phyloP scores from a whole-genome alignment of 768 basidiomycete genomes.

The Hypholoma fasciculare region DNA sequence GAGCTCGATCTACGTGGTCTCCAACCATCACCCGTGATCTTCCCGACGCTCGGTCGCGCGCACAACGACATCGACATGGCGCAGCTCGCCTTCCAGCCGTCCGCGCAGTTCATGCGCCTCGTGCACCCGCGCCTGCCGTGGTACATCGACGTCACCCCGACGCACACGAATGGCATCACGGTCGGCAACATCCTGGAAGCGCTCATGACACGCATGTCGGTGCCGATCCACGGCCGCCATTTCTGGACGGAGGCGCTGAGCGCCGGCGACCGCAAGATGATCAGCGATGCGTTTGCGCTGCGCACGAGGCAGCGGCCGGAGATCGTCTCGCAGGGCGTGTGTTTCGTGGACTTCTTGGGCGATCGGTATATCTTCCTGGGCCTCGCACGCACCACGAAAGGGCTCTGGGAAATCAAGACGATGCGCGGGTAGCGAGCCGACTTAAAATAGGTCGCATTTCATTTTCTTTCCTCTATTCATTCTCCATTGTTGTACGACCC shows the following conservation, averaged over 20 bases:
- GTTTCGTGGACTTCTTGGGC: slow-evolving; percentile 62
- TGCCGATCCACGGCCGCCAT: slow-evolving; percentile 49
- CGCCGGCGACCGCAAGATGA: slow-evolving; percentile 39
- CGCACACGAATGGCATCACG: slow-evolving; percentile 54
- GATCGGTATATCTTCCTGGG: slow-evolving; percentile 53
- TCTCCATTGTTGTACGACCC: too few species aligned
- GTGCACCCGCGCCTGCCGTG: slow-evolving; percentile 62
- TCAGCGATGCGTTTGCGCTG: slow-evolving; percentile 43
- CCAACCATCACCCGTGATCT: slow-evolving; percentile 34
- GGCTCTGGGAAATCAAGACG: slow-evolving; percentile 69
- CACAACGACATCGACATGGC: slow-evolving; percentile 51
- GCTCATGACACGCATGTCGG: slow-evolving; percentile 42
- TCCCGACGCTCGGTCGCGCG: slow-evolving; percentile 44
- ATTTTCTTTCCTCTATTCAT: too few species aligned
- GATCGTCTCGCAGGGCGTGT: slow-evolving; percentile 38
- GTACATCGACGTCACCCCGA: slow-evolving; percentile 59
- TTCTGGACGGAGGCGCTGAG: slow-evolving; percentile 61
- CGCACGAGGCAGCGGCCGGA: slow-evolving; percentile 22
- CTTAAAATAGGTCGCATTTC: too few species aligned
- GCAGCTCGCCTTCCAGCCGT: slow-evolving; percentile 54
- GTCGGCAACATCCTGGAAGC: slow-evolving; percentile 54
- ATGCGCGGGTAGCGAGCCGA: slow-evolving; percentile 13
- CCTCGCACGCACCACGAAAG: slow-evolving; percentile 50
- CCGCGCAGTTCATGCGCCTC: slow-evolving; percentile 50
- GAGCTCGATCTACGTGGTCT: slow-evolving; percentile 51